These are phyloP conservation scores for Nakaseomyces sp. DNA, from an alignment of 1,139 yeast species.

Conservation along the genomic window DNA sequence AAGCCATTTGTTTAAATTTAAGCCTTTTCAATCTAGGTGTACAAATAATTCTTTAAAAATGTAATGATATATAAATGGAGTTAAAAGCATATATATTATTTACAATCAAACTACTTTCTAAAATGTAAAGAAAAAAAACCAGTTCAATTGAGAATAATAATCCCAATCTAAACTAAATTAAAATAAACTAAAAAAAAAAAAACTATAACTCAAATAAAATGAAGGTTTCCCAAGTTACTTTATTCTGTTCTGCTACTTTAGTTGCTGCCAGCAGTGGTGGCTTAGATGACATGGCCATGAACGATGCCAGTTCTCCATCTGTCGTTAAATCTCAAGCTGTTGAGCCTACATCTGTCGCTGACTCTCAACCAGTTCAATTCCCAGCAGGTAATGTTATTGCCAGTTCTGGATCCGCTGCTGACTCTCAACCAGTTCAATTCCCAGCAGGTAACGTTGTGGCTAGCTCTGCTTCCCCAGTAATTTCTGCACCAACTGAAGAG, in stretches of 20 bases:
- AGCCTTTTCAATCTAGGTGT: too few relatives aligned
- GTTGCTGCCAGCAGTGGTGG: conserved; percentile 4
- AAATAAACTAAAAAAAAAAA: not conserved
- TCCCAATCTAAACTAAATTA: not conserved
- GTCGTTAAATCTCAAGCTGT: not conserved
- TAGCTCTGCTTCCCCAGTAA: not conserved
- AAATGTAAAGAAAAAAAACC: not conserved
- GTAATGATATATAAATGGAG: too few relatives aligned
- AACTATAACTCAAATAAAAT: not conserved
- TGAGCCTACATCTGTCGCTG: not conserved
- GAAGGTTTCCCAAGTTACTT: conserved; percentile 4
- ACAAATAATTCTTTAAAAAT: too few relatives aligned
- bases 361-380: not conserved
- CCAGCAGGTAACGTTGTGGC: not conserved
- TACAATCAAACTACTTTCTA: too few relatives aligned
- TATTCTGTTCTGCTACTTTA: not conserved
- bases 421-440: not conserved
- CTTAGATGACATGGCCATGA: conserved; percentile 2
- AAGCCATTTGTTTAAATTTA: too few relatives aligned
- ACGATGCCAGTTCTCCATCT: not conserved
- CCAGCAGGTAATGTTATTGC: not conserved
- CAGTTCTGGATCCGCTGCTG: not conserved
- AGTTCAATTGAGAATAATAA: not conserved
- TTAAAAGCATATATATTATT: too few relatives aligned
- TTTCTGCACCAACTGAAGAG: not conserved